Conservation (phyloP, 2,329 filamentous ascomycete species). For the Metarhizium anisopliae region DNA sequence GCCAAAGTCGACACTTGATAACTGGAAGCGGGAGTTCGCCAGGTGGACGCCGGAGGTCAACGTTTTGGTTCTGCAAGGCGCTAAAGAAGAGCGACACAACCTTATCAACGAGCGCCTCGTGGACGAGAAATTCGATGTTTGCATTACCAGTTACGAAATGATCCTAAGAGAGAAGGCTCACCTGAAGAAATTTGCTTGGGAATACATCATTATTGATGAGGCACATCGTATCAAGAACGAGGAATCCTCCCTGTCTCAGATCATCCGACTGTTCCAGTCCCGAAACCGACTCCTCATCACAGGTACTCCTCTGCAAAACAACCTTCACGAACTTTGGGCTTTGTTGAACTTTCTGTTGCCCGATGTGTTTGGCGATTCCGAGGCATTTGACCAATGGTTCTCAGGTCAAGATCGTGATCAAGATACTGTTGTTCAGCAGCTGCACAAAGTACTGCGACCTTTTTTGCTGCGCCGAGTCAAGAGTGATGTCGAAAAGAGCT, state of each 20-base stretch:
- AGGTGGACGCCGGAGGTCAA: conserved; percentile 95
- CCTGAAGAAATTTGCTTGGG: conserved; percentile 96
- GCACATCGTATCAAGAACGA: conserved; percentile 99
- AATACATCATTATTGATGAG: conserved; percentile 99
- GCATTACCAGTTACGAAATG: conserved; percentile 99
- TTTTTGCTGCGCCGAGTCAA: conserved; percentile 96
- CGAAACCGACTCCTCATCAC: conserved; percentile 93
- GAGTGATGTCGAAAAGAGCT: conserved; percentile 94
- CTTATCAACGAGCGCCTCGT: conserved; percentile 88
- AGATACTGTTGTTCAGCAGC: conserved; percentile 89
- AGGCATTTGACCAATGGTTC: conserved; percentile 98
- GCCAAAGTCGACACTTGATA: conserved; percentile 95
- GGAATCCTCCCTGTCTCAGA: conserved; percentile 91
- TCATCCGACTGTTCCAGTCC: conserved; percentile 93
- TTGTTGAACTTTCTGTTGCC: conserved; percentile 95
- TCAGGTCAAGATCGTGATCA: conserved; percentile 83
- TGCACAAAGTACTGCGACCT: conserved; percentile 85
- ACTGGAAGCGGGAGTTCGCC: conserved; percentile 93
- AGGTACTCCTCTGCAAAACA: conserved; percentile 94
- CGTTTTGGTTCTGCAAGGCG: conserved; percentile 85
- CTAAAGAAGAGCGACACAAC: conserved; percentile 82
- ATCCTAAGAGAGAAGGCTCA: conserved; percentile 90
- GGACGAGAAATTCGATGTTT: conserved; percentile 93
- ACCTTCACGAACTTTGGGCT: conserved; percentile 95
- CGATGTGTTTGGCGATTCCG: conserved; percentile 93